Evolutionary conservation across 345 rosid species (phyloP).

Genomic region (Populus nigra): DNA sequence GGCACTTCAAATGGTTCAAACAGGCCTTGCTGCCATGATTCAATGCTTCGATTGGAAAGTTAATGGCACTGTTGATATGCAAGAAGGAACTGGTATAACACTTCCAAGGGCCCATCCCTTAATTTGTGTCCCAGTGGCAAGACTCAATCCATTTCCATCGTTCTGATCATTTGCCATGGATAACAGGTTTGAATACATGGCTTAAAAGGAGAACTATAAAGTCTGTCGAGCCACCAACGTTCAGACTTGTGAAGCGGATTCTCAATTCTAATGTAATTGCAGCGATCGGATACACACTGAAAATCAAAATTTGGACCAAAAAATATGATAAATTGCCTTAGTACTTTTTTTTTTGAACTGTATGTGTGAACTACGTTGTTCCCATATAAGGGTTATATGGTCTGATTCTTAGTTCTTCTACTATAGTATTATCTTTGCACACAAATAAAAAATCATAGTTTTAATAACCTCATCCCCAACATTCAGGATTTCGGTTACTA

Average conservation of each 20-base stretch:
- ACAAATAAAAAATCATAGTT: no score
- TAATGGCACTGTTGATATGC: conserved; percentile 48
- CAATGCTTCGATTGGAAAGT: conserved; percentile 57
- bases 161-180: conserved; percentile 3
- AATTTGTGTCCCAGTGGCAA: conserved; percentile 47
- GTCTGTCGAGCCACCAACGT: not conserved
- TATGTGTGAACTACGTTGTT: no score
- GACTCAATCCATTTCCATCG: conserved; percentile 35
- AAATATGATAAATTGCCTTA: not conserved
- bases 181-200: not conserved
- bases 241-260: not conserved
- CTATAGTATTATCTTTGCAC: no score
- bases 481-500: no score
- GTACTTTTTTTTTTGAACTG: no score
- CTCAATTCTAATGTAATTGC: not conserved
- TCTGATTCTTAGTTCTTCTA: no score
- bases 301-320: not conserved
- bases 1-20: conserved; percentile 47
- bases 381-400: no score
- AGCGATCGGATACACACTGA: not conserved
- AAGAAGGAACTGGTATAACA: conserved; percentile 51
- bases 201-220: no score
- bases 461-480: no score
- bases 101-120: conserved; percentile 53
- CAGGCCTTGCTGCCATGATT: conserved; percentile 41